A percentile compares a stretch with the other conserved stretches of the same genome.
phyloP scores from a whole-genome alignment of 352 stramenopile species.

The Pythium biforme region DNA sequence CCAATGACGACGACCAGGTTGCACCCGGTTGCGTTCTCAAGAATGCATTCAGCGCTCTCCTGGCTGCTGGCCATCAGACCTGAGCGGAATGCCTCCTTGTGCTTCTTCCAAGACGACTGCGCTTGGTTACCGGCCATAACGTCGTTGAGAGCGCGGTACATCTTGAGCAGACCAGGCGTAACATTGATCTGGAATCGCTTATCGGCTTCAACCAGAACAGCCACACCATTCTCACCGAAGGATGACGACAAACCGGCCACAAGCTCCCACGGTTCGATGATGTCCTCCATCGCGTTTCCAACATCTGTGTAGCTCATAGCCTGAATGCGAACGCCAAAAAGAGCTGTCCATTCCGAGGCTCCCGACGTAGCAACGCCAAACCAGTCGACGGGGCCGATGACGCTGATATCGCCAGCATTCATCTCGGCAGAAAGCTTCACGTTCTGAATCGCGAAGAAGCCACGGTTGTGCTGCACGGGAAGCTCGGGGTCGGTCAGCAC shows the following conservation, averaged over 20 bases:
- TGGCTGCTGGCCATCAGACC: slow-evolving; percentile 38
- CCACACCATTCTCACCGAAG: slow-evolving; percentile 32
- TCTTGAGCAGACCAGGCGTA: slow-evolving; percentile 51
- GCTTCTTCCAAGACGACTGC: slow-evolving; percentile 47
- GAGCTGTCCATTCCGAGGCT: slow-evolving; percentile 31
- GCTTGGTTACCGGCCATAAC: slow-evolving; percentile 61
- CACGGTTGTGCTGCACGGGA: slow-evolving; percentile 32
- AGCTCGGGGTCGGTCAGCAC: slow-evolving; percentile 37
- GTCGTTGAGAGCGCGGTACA: slow-evolving; percentile 76
- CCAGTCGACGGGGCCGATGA: slow-evolving; percentile 23
- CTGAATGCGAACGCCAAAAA: slow-evolving; percentile 33
- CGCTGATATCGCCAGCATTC: slow-evolving; percentile 23
- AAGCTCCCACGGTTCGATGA: slow-evolving; percentile 42
- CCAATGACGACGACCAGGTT: slow-evolving; percentile 46
- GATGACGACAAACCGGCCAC: slow-evolving; percentile 30
- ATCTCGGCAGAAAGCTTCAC: slow-evolving; percentile 31
- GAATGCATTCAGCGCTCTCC: slow-evolving; percentile 45
- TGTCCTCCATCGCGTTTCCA: slow-evolving; percentile 36
- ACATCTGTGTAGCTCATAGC: slow-evolving; percentile 39
- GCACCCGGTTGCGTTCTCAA: slow-evolving; percentile 74
- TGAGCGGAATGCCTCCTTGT: slow-evolving; percentile 58
- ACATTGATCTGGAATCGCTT: slow-evolving; percentile 45
- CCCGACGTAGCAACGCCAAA: slow-evolving; percentile 24
- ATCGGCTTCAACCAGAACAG: slow-evolving; percentile 34
- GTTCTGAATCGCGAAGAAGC: slow-evolving; percentile 35